These are phyloP conservation scores for Astragalus glycyphyllos DNA, from an alignment of 306 rosid genomes.

Conservation along the genomic window DNA sequence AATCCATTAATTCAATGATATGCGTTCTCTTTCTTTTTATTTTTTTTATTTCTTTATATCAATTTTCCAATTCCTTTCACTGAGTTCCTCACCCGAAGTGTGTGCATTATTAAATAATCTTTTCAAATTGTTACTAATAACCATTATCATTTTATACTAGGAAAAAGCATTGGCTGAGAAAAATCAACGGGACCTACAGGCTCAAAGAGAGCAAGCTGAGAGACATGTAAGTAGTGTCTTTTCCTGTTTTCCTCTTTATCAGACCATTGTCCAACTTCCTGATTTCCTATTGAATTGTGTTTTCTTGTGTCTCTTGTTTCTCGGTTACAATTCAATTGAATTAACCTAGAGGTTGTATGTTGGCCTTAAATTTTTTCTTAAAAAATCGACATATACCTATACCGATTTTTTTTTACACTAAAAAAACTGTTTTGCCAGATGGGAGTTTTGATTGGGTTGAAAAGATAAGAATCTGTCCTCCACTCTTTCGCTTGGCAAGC, in stretches of 20 bases:
- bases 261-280: constrained; percentile 28
- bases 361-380: background rate
- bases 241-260: constrained; percentile 16
- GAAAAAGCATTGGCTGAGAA: constrained; percentile 93
- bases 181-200: constrained; percentile 93
- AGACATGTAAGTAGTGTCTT: constrained; percentile 70
- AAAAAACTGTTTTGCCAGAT: constrained; percentile 15
- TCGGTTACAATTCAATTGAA: background rate
- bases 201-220: constrained; percentile 95
- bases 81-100: constrained; percentile 1
- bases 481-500: constrained; percentile 1
- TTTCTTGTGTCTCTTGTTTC: constrained; percentile 27
- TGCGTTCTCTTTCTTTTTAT: background rate
- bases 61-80: background rate
- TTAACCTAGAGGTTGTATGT: background rate
- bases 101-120: constrained; percentile 5
- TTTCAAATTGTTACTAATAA: constrained; percentile 24
- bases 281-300: constrained; percentile 25
- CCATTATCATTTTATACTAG: constrained; percentile 49
- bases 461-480: background rate
- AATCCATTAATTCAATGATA: background rate
- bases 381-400: background rate
- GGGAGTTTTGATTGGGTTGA: background rate
- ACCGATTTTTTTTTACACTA: background rate
- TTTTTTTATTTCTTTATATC: background rate